A percentile compares a stretch with the other conserved stretches of the same genome.
Conservation (phyloP, 2,329 filamentous ascomycete genomes). For the Polytolypa hystricis region DNA sequence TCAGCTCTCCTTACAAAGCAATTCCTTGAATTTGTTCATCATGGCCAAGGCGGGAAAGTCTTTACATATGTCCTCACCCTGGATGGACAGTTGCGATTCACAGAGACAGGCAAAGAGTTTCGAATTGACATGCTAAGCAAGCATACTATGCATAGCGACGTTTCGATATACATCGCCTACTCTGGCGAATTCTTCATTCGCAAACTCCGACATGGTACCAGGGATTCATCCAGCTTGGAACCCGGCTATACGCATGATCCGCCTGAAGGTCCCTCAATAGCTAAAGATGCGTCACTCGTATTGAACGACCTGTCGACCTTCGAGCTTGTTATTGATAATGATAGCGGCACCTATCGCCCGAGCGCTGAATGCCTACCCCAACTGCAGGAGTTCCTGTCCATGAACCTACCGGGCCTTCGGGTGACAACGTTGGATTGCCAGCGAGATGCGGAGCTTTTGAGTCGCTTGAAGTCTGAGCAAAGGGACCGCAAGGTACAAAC, state of each 20-base stretch:
- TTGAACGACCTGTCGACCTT: constrained; percentile 51
- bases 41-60: constrained; percentile 71
- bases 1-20: constrained; percentile 61
- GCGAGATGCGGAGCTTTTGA: constrained; percentile 58
- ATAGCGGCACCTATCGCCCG: constrained; percentile 84
- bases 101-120: constrained; percentile 91
- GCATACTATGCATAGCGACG: constrained; percentile 94
- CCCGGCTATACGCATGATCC: constrained; percentile 16
- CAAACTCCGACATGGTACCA: constrained; percentile 32
- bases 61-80: constrained; percentile 89
- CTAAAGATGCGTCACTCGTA: constrained; percentile 24
- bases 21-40: constrained; percentile 78
- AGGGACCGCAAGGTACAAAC: constrained; percentile 58
- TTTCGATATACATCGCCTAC: constrained; percentile 81
- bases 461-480: constrained; percentile 66
- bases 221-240: constrained; percentile 14
- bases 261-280: constrained; percentile 37
- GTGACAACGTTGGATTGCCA: constrained; percentile 64
- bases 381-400: constrained; percentile 57
- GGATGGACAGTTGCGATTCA: constrained; percentile 79
- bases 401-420: constrained; percentile 66
- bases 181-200: constrained; percentile 89
- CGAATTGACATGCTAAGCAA: constrained; percentile 88
- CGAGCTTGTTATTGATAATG: constrained; percentile 88
- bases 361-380: constrained; percentile 64